These are phyloP conservation scores for Candolleomyces aberdarensis DNA, from an alignment of 768 basidiomycete genomes.

Conservation along the genomic window DNA sequence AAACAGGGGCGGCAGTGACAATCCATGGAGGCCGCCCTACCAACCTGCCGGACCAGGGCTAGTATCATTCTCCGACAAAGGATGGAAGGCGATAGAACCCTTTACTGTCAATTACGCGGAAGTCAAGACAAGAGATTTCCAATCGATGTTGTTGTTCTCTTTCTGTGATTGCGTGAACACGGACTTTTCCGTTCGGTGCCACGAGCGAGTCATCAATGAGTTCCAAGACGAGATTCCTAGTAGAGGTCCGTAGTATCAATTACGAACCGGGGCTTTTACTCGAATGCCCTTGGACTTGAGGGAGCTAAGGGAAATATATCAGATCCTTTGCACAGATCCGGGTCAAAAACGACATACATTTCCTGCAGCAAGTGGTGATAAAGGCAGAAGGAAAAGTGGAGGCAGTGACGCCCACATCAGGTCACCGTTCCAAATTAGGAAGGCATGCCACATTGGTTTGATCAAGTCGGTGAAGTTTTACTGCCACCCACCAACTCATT, in stretches of 20 bases:
- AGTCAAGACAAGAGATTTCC: constrained; percentile 1
- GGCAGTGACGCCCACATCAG: neutral
- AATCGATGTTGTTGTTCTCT: neutral
- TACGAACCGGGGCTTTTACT: neutral
- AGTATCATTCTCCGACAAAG: constrained; percentile 3
- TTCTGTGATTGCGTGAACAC: neutral
- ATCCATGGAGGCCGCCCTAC: neutral
- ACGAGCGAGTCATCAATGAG: neutral
- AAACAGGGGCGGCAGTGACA: constrained; percentile 1
- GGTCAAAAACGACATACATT: neutral
- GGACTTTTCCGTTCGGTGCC: neutral
- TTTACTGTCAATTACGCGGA: neutral
- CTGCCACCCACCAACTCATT: neutral
- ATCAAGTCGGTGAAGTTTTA: too few relatives aligned
- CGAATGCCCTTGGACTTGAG: neutral
- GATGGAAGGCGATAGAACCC: neutral
- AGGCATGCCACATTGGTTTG: neutral
- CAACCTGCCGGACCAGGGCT: constrained; percentile 5
- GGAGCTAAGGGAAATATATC: neutral
- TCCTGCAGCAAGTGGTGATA: neutral
- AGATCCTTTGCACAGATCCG: neutral
- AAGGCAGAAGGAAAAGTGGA: neutral
- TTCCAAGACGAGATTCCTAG: neutral
- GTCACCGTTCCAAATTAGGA: neutral
- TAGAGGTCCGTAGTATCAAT: neutral